phyloP scores from a whole-genome alignment of 1,284 basidiomycete species.

The Chalciporus sp. region DNA sequence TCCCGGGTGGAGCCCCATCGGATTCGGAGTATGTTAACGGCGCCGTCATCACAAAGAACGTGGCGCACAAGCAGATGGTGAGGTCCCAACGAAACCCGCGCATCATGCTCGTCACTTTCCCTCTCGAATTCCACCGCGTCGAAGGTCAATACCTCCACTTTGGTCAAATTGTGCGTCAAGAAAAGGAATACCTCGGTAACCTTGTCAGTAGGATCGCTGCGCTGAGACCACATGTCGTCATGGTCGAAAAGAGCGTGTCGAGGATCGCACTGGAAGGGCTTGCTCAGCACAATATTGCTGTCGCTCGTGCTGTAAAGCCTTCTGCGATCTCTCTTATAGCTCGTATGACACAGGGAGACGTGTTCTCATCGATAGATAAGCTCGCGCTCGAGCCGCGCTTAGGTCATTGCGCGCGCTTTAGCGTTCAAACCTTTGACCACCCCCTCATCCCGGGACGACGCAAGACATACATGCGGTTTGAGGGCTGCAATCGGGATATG shows the following conservation, averaged over 20 bases:
- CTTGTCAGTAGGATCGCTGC: conserved; percentile 89
- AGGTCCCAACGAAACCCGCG: conserved; percentile 77
- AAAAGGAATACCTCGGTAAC: conserved; percentile 92
- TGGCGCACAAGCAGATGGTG: conserved; percentile 91
- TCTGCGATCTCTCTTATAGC: conserved; percentile 88
- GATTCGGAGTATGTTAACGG: conserved; percentile 98
- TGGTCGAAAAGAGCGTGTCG: conserved; percentile 93
- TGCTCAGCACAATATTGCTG: conserved; percentile 84
- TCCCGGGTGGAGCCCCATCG: conserved; percentile 88
- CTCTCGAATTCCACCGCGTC: conserved; percentile 92
- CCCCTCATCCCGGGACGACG: conserved; percentile 86
- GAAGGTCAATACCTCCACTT: conserved; percentile 96
- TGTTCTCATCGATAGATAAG: conserved; percentile 95
- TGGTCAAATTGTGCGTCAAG: conserved; percentile 90
- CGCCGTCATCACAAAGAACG: conserved; percentile 97
- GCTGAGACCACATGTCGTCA: conserved; percentile 88
- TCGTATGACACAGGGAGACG: conserved; percentile 93
- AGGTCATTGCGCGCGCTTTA: conserved; percentile 88
- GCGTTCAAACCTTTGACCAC: conserved; percentile 94
- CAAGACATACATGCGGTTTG: conserved; percentile 97
- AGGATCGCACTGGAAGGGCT: conserved; percentile 91
- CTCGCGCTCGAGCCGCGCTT: conserved; percentile 89
- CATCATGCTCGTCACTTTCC: conserved; percentile 95
- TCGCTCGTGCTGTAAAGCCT: conserved; percentile 88
- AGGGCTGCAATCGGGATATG: conserved; percentile 90